Conservation (phyloP, 1,284 basidiomycete species). For the Phellinidium pouzarii region DNA sequence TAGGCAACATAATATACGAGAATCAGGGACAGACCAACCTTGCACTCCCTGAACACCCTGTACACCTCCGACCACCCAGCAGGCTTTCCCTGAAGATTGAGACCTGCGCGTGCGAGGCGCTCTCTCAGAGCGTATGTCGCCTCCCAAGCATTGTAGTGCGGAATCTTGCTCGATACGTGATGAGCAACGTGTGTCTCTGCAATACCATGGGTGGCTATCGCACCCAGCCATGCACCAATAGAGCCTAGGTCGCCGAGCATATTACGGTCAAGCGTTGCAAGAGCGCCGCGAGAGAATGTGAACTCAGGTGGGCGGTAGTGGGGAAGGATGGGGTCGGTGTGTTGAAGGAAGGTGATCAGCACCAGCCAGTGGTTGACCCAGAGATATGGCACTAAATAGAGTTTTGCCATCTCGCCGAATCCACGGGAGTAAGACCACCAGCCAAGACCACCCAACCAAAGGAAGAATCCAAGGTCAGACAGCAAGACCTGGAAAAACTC, state of each 20-base stretch:
- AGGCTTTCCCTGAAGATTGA: slow-evolving; percentile 56
- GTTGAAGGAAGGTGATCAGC: slow-evolving; percentile 92
- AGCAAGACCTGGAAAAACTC: slow-evolving; percentile 77
- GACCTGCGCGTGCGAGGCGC: slow-evolving; percentile 60
- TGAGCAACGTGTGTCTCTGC: slow-evolving; percentile 91
- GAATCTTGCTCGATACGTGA: slow-evolving; percentile 90
- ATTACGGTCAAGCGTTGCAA: slow-evolving; percentile 88
- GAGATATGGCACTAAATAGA: slow-evolving; percentile 89
- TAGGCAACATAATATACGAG: neutral
- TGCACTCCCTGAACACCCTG: slow-evolving; percentile 71
- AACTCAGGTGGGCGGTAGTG: slow-evolving; percentile 91
- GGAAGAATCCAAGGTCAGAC: slow-evolving; percentile 79
- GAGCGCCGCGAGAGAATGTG: slow-evolving; percentile 93
- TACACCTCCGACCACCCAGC: slow-evolving; percentile 76
- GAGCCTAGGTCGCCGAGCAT: slow-evolving; percentile 77
- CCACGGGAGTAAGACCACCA: slow-evolving; percentile 60
- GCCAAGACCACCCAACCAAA: slow-evolving; percentile 63
- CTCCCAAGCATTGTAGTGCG: slow-evolving; percentile 93
- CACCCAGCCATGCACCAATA: slow-evolving; percentile 73
- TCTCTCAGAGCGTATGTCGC: slow-evolving; percentile 84
- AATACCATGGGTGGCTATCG: slow-evolving; percentile 78
- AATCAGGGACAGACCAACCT: slow-evolving; percentile 33
- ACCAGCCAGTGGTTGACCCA: slow-evolving; percentile 90
- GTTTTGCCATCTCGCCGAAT: slow-evolving; percentile 69
- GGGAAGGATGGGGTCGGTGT: slow-evolving; percentile 91